Evolutionary conservation across 192 early-diverging fungal genomes (phyloP), one percentile per base, ranked within the genome.

Genomic region (Chytriomyces sp.): DNA sequence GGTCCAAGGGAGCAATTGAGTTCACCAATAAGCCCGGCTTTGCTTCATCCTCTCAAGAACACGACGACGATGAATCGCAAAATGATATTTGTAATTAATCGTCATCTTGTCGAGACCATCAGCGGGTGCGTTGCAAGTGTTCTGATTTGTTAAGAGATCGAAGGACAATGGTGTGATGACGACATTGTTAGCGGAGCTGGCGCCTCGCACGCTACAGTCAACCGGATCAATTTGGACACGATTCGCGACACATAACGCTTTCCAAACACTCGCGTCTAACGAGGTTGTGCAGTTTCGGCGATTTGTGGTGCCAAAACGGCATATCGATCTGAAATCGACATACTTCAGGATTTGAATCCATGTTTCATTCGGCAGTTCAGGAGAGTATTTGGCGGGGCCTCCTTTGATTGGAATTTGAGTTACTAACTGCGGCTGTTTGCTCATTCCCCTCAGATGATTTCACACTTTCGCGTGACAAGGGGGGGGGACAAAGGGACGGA

Each of bases 1-100:
- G 44, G 44, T n/a, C 2, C 14, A 3, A 1, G 36, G 4, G 36
- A 37, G 36, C 12, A 36, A 1, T 44, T 8, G 8, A 28, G n/a
- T 34, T 14, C 32, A 68, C 65, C 65, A 56, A 68, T 68, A 68
- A 6, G 52, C 52, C 4, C 65, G 65, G 34, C 65, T 68, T 30
- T 55, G 52, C 7, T 39, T 19, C 65, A 68, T 68, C 34, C 30
- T 52, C 25, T 68, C 65, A 17, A 68, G 34, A 14, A 68, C 52
- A 8, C 34, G 22, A 4, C 34, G 30, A 6, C 65, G 26, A 56
- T 68, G 65, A 17, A 68, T 3, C 12, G 28, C 25, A 49, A 68
- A 68, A 7, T 68, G 44, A 10, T 28, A 33, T 36, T 68, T 68
- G 28, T 39, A 68, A 34, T 68, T 34, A 26, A 54, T 55, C 34